Conservation (phyloP, 371 early-diverging fungal species). For the Circinella minor region DNA sequence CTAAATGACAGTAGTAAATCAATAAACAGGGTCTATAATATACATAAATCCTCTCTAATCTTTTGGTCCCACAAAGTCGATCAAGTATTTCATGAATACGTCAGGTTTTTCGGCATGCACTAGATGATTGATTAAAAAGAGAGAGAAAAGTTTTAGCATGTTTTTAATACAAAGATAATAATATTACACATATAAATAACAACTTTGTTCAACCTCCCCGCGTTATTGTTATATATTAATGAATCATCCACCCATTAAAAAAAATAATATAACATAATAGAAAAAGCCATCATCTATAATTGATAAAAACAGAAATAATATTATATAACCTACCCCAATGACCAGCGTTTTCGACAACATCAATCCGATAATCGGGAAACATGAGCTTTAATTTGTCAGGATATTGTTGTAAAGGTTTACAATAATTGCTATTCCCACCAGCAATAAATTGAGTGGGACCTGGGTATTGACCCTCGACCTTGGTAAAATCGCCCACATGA, state of each 20-base stretch:
- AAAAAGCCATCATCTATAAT: too few species aligned
- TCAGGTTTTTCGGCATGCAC: conserved; percentile 31
- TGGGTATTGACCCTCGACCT: conserved; percentile 35
- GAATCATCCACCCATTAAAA: too few species aligned
- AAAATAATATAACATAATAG: too few species aligned
- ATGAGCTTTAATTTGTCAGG: conserved; percentile 53
- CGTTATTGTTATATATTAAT: too few species aligned
- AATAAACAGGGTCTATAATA: neutral
- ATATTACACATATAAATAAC: neutral
- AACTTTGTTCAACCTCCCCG: neutral
- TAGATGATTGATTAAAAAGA: neutral
- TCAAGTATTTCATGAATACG: conserved; percentile 14
- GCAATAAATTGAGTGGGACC: conserved; percentile 81
- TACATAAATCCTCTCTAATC: neutral
- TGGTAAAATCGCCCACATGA: conserved; percentile 62
- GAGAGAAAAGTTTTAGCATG: neutral
- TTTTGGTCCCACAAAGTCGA: conserved; percentile 10
- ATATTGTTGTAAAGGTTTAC: conserved; percentile 48
- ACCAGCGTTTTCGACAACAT: conserved; percentile 71
- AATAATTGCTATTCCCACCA: conserved; percentile 75
- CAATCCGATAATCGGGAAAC: conserved; percentile 71
- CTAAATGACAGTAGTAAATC: neutral
- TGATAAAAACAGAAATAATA: too few species aligned
- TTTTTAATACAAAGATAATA: neutral
- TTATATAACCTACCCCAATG: conserved; percentile 79